Evolutionary conservation across 495 filamentous ascomycete species (phyloP), one percentile per base, ranked within the genome.

Genomic region (Schizothecium vesticola): DNA sequence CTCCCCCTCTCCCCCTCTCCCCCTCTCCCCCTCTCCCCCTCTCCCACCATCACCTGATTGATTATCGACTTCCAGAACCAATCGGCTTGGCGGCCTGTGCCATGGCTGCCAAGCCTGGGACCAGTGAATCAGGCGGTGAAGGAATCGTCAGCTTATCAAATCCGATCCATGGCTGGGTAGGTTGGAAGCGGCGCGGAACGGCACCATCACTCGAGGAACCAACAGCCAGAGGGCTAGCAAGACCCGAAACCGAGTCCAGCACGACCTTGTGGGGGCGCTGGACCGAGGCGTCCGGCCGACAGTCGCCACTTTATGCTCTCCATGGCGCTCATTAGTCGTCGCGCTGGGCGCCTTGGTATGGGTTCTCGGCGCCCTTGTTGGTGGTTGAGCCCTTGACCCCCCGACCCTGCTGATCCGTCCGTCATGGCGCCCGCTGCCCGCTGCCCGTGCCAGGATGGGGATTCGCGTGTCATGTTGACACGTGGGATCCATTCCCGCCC

Each of bases 71-170:
- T 43, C 33, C 33, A 43, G 13, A 43, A 43, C 33, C 33, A 43
- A 43, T 43, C 33, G 33, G 33, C 33, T 43, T 43, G 33, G 33
- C 33, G 12, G 13, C 33, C 33, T 29, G 33, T 51, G 16, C 43
- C 43, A 51, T 51, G 43, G 43, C 19, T 8, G 43, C 43, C 43
- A 51, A 51, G 43, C 16, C 19, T 28, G 26, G 43, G 43, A 7
- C 43, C 19, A 51, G 43, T 51, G 43, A 51, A 51, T 51, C 43
- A 51, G n/a, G 16, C 19, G 5, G 43, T 33, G 19, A 19, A 51
- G 16, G n/a, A n/a, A 51, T 51, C 61, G 29, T 51, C 21, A 65
- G 63, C 63, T 65, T 65, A 58, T 65, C 63, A 65, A 65, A 55
- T 55, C 29, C 36, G 12, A 26, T 33, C 59, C n/a, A n/a, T 31